Evolutionary conservation across 352 stramenopile genomes (phyloP), one percentile per base, ranked within the genome.

Genomic region (Globisporangium irregulare): DNA sequence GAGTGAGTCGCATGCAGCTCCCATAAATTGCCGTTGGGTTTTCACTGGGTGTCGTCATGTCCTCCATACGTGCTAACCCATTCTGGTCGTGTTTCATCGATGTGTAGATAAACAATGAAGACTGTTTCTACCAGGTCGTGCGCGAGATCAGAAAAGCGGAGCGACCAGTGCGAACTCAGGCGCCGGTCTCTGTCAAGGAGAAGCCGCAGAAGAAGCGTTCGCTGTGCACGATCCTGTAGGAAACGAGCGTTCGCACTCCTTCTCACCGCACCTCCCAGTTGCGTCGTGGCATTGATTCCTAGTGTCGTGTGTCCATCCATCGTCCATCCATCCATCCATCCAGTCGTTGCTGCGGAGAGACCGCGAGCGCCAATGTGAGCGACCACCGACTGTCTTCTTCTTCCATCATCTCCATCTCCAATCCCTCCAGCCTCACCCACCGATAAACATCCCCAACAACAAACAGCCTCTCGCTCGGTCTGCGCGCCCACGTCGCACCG

Each of bases 71-170:
- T 24, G n/a, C 51, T 41, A 6, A 6, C 60, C 43, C 43, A 29
- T 56, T 22, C 15, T 73, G 53, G 6, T 71, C 18, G 29, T 67
- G 10, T 32, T 43, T 59, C 3, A 0, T 53, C 1, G 22, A 10
- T 51, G 1, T 14, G 10, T 58, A 92, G 82, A 92, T 94, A 90
- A 85, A 89, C 60, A 95, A 96, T 69, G 88, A 96, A 70, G 88
- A 96, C 67, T 96, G 88, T 67, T 96, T 96, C 73, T 96, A 93
- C 79, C 79, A 96, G 63, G 88, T 96, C 61, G 86, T 96, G 59
- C 88, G 88, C 48, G 88, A 92, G 71, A 96, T 96, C 72, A 84
- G 88, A 64, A 91, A 89, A 77, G 75, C 81, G 1, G 88, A 96
- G 71, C 81, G 81, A 38, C 84, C 88, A 24, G 74, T 69, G 58